phyloP scores from a whole-genome alignment of 108 stramenopile genomes.

The Cyclostephanos invisitatus region DNA sequence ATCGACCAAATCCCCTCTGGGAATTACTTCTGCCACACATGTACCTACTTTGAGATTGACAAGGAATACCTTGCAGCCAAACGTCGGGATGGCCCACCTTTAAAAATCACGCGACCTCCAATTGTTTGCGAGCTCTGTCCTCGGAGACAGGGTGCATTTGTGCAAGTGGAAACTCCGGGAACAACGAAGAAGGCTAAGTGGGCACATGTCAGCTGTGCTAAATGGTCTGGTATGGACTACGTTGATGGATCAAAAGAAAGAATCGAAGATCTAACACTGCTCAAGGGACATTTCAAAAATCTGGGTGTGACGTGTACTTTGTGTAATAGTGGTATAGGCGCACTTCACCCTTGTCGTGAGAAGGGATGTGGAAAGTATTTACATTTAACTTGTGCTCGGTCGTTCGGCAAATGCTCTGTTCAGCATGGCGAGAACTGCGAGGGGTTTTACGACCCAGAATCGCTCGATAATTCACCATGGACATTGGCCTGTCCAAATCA shows the following conservation, averaged over 20 bases:
- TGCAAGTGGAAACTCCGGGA: constrained; percentile 46
- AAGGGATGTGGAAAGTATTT: constrained; percentile 69
- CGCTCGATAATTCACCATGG: constrained; percentile 66
- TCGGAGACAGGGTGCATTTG: constrained; percentile 73
- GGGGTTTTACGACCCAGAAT: constrained; percentile 41
- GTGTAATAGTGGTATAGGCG: constrained; percentile 73
- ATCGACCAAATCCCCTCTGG: constrained; percentile 84
- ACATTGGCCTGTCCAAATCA: constrained; percentile 77
- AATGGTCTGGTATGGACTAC: constrained; percentile 85
- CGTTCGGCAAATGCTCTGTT: constrained; percentile 74
- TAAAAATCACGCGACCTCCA: constrained; percentile 48
- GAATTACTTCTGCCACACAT: constrained; percentile 87
- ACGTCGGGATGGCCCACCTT: constrained; percentile 43
- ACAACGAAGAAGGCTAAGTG: constrained; percentile 52
- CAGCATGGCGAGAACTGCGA: constrained; percentile 82
- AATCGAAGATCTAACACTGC: constrained; percentile 69
- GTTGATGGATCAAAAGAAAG: constrained; percentile 46
- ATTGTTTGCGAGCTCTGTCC: constrained; percentile 86
- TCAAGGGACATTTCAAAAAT: constrained; percentile 57
- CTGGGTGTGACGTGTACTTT: constrained; percentile 55
- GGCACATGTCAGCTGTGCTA: constrained; percentile 83
- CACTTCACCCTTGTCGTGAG: constrained; percentile 64
- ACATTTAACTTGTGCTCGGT: constrained; percentile 83
- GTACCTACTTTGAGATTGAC: constrained; percentile 69
- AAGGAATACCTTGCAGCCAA: constrained; percentile 51